Percentiles rank a stretch among this genome's conserved stretches.
Conservation (phyloP, 352 stramenopile species). For the Phytophthora vignae region DNA sequence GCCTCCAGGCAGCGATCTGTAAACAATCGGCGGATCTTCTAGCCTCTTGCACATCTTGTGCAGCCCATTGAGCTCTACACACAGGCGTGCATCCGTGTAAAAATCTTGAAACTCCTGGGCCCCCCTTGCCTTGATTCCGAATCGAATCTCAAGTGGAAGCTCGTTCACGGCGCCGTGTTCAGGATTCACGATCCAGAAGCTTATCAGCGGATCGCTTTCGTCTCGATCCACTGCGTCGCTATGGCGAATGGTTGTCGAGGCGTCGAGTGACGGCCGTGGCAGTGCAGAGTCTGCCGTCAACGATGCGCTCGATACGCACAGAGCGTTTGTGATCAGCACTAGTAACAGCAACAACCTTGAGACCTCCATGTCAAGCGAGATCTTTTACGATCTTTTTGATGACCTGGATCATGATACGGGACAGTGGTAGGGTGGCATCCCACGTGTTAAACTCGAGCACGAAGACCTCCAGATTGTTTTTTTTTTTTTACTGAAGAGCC, state of each 20-base stretch:
- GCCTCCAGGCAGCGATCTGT: slow-evolving; percentile 17
- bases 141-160: slow-evolving; percentile 18
- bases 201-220: slow-evolving; percentile 15
- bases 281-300: not conserved
- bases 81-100: slow-evolving; percentile 26
- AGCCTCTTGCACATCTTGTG: slow-evolving; percentile 24
- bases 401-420: not conserved
- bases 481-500: not conserved
- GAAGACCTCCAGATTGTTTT: not conserved
- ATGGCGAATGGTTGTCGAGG: not conserved
- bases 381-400: not conserved
- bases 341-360: not conserved
- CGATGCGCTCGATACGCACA: not conserved
- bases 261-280: not conserved
- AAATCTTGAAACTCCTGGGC: slow-evolving; percentile 5
- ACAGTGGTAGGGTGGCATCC: too few relatives aligned
- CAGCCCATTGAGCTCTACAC: slow-evolving; percentile 37
- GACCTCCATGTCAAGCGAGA: not conserved
- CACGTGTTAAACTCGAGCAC: not conserved
- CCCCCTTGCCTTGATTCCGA: not conserved
- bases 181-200: slow-evolving; percentile 18
- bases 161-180: slow-evolving; percentile 15
- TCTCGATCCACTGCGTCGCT: not conserved
- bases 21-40: slow-evolving; percentile 2
- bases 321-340: not conserved